Conservation (phyloP, 176 grass and related monocot species). For the Rhynchospora tenuis region DNA sequence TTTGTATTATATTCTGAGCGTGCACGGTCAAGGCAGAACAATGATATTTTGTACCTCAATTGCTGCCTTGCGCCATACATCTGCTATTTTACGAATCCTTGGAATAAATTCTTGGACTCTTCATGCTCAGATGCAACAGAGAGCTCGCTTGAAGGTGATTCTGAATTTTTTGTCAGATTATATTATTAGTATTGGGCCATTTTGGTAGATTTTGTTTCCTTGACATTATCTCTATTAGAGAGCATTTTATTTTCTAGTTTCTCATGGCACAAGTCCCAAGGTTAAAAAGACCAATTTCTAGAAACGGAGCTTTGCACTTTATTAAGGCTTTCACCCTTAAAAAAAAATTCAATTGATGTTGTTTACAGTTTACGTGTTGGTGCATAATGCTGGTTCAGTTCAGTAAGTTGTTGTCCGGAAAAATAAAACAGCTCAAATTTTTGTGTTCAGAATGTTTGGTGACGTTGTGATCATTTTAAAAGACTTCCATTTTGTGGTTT, state of each 20-base stretch:
- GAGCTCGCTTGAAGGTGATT: constrained; percentile 91
- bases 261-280: not conserved
- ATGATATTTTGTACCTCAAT: constrained; percentile 96
- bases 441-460: not conserved
- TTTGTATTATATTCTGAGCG: constrained; percentile 89
- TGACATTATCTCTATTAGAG: not conserved
- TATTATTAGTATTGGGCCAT: not conserved
- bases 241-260: not conserved
- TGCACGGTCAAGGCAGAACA: constrained; percentile 83
- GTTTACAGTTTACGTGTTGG: not conserved
- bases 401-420: not conserved
- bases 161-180: not conserved
- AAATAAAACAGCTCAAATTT: not conserved
- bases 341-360: not conserved
- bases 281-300: not conserved
- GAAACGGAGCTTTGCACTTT: not conserved
- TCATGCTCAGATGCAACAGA: constrained; percentile 99
- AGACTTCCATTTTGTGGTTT: not conserved
- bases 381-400: not conserved
- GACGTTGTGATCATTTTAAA: not conserved
- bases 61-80: constrained; percentile 72
- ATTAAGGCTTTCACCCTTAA: not conserved
- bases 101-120: constrained; percentile 66
- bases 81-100: constrained; percentile 62
- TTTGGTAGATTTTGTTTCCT: not conserved